Evolutionary conservation across 1,284 basidiomycete species (phyloP), one percentile per base, ranked within the genome.

Genomic region (Malassezia yamatoensis): DNA sequence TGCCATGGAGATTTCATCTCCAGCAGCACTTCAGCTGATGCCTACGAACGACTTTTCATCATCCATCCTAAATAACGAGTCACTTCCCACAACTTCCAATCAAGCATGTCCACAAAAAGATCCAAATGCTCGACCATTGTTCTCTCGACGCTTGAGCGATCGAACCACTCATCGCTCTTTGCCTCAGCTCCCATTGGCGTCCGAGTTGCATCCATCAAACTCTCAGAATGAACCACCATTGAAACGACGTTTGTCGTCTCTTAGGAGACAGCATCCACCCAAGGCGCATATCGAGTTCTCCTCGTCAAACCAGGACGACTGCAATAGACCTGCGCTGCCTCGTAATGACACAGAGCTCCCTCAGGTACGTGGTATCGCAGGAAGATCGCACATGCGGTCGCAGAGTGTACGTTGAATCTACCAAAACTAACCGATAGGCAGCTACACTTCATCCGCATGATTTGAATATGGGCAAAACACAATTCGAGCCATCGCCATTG

Each of bases 1-100:
- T 29, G 63, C 64, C 21, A 70, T 72, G 70, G 70, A 72, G 46
- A 68, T 72, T 49, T 69, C 67, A 1, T 66, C 70, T 43, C 61
- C 55, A 2, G 50, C 55, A 8, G 38, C 39, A 33, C 18, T 33
- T 29, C 41, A 43, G 18, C 11, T 16, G 41, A 15, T 13, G 29
- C 24, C 16, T 32, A 24, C 39, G 36, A 29, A 29, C 24, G 24
- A 29, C 24, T 29, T 29, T 29, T 29, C 24, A 29, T 29, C 24
- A 29, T 29, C 24, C 3, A 29, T 29, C 7, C 4, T 29, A 29
- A 7, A 29, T 29, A 29, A 3, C 24, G 24, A 29, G 24, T 29
- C 24, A 29, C 24, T 29, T 29, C 24, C 24, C 24, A 29, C 7
- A 29, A 29, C 24, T 29, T 29, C 24, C 24, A 29, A 29, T 7